These are phyloP conservation scores for Yamadazyma nakazawae DNA, from an alignment of 805 yeast genomes.

Conservation along the genomic window DNA sequence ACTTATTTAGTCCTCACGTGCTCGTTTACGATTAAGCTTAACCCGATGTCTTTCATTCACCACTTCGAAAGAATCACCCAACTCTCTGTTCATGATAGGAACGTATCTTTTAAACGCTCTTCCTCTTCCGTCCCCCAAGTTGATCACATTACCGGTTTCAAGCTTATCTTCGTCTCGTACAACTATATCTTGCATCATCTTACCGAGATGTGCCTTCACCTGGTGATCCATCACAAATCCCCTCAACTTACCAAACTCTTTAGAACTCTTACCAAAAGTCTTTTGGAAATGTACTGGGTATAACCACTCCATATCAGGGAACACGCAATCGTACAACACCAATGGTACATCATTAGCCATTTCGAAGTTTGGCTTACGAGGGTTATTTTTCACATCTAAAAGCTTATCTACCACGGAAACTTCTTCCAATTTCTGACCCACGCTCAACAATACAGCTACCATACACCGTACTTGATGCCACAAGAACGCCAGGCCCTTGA, in stretches of 20 bases:
- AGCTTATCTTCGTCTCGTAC: conserved; percentile 18
- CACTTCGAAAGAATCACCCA: conserved; percentile 61
- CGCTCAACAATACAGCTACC: conserved; percentile 76
- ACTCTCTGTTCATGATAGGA: conserved; percentile 53
- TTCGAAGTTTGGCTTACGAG: conserved; percentile 74
- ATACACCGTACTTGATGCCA: conserved; percentile 99
- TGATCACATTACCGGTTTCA: conserved; percentile 34
- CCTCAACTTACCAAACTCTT: conserved; percentile 42
- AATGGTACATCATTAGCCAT: conserved; percentile 91
- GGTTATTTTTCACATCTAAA: conserved; percentile 52
- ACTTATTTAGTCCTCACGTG: neutral
- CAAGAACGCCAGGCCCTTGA: conserved; percentile 84
- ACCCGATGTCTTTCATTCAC: conserved; percentile 61
- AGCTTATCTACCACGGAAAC: conserved; percentile 57
- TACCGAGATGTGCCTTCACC: conserved; percentile 52
- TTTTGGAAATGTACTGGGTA: conserved; percentile 26
- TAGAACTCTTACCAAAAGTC: conserved; percentile 31
- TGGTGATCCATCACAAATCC: conserved; percentile 56
- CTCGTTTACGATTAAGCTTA: conserved; percentile 24
- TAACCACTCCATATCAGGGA: conserved; percentile 69
- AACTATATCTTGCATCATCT: conserved; percentile 43
- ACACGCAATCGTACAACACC: conserved; percentile 81
- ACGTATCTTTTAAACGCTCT: conserved; percentile 54
- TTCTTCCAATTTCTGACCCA: conserved; percentile 74
- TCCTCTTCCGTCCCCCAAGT: conserved; percentile 79